Conservation (phyloP, 176 grass and related monocot genomes). For the Aechmea fasciata region DNA sequence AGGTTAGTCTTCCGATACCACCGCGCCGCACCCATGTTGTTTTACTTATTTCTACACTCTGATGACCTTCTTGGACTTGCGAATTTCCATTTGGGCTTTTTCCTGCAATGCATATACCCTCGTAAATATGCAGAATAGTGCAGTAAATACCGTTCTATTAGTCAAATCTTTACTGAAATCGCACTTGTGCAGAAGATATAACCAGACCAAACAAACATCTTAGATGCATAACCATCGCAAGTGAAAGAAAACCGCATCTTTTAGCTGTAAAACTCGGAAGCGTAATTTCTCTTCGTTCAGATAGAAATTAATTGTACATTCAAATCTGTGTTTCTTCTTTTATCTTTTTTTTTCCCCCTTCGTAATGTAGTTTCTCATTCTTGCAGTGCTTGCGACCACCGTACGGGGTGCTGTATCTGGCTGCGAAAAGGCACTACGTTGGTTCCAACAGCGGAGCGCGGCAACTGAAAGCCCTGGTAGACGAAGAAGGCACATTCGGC, state of each 20-base stretch:
- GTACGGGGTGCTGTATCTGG: conserved; percentile 61
- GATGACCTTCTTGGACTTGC: too few relatives aligned
- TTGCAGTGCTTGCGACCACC: conserved; percentile 64
- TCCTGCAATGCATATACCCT: too few relatives aligned
- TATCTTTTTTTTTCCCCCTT: neutral
- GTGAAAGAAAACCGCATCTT: too few relatives aligned
- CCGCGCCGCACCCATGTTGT: neutral
- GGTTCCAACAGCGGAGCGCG: conserved; percentile 42
- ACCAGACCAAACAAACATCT: too few relatives aligned
- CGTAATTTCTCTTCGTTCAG: neutral
- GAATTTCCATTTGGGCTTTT: too few relatives aligned
- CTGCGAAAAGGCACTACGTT: conserved; percentile 56
- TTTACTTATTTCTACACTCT: too few relatives aligned
- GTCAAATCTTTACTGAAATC: too few relatives aligned
- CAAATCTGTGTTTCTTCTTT: neutral
- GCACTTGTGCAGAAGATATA: too few relatives aligned
- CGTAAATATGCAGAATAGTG: too few relatives aligned
- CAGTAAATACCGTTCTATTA: too few relatives aligned
- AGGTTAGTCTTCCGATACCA: conserved; percentile 31
- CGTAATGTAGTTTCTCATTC: conserved; percentile 13
- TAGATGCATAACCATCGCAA: too few relatives aligned
- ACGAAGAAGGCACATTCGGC: conserved; percentile 61
- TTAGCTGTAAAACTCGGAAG: too few relatives aligned
- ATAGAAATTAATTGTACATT: neutral
- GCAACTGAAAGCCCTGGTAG: conserved; percentile 49